Conservation (phyloP, 768 basidiomycete genomes). For the Amanita subjunquillea region DNA sequence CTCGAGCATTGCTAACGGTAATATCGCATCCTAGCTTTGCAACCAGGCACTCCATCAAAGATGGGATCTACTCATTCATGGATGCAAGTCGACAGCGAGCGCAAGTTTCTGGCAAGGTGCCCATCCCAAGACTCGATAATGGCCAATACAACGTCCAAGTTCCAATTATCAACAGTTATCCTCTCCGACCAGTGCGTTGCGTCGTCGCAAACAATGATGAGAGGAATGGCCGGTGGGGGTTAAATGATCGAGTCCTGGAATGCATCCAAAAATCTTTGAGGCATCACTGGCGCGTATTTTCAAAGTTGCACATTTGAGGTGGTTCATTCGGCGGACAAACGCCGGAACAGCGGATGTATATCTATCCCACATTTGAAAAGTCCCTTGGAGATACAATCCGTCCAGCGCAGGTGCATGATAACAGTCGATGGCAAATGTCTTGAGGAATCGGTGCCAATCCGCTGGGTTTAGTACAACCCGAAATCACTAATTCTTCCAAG, state of each 20-base stretch:
- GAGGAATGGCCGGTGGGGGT: background rate
- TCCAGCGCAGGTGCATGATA: background rate
- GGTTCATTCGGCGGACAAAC: background rate
- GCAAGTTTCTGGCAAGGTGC: background rate
- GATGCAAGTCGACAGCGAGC: background rate
- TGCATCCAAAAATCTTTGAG: background rate
- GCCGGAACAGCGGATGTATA: background rate
- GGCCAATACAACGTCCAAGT: background rate
- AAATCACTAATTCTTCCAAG: background rate
- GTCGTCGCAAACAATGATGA: background rate
- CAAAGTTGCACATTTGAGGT: background rate
- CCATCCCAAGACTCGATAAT: background rate
- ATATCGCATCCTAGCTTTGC: background rate
- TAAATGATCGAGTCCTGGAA: background rate
- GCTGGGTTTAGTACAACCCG: background rate
- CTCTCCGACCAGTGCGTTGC: background rate
- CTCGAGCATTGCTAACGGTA: too few relatives aligned
- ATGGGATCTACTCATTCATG: background rate
- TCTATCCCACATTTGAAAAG: too few relatives aligned
- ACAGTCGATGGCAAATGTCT: background rate
- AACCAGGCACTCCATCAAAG: background rate
- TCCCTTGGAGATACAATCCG: background rate
- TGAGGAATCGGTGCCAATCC: background rate
- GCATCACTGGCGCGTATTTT: background rate
- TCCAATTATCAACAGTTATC: background rate